phyloP scores from a whole-genome alignment of 139 green algal species.

The Astrephomene gubernaculifera region DNA sequence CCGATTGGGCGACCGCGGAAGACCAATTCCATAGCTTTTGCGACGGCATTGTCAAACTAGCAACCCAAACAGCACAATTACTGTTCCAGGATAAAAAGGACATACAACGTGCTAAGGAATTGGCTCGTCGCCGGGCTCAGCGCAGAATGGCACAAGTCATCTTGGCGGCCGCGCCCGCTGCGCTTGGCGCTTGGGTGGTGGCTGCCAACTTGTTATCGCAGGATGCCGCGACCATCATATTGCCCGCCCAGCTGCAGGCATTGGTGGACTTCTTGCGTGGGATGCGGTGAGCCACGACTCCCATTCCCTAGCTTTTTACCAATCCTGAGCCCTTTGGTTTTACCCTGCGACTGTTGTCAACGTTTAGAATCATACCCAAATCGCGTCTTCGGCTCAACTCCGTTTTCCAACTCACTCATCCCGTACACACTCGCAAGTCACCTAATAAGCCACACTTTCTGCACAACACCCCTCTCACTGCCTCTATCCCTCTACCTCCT shows the following conservation, averaged over 20 bases:
- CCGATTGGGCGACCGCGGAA: neutral
- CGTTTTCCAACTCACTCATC: too few species aligned
- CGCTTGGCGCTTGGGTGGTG: conserved; percentile 16
- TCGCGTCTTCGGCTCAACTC: too few species aligned
- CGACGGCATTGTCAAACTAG: neutral
- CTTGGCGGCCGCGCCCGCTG: neutral
- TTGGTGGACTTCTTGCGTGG: neutral
- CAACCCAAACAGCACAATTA: neutral
- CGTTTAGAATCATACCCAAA: too few species aligned
- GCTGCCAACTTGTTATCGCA: neutral
- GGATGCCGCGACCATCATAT: neutral
- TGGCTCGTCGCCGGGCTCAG: neutral
- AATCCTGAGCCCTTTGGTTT: too few species aligned
- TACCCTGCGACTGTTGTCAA: too few species aligned
- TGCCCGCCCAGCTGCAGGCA: neutral
- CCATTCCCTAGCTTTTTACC: too few species aligned
- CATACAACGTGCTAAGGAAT: neutral
- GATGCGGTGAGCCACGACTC: neutral
- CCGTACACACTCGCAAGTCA: too few species aligned
- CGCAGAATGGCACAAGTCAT: conserved; percentile 1
- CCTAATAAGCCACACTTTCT: too few species aligned
- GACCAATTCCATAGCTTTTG: neutral
- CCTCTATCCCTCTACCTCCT: too few species aligned
- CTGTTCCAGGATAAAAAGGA: neutral
- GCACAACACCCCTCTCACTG: too few species aligned